phyloP scores from a whole-genome alignment of 2,329 filamentous ascomycete species.

The Penicillium digitatum region DNA sequence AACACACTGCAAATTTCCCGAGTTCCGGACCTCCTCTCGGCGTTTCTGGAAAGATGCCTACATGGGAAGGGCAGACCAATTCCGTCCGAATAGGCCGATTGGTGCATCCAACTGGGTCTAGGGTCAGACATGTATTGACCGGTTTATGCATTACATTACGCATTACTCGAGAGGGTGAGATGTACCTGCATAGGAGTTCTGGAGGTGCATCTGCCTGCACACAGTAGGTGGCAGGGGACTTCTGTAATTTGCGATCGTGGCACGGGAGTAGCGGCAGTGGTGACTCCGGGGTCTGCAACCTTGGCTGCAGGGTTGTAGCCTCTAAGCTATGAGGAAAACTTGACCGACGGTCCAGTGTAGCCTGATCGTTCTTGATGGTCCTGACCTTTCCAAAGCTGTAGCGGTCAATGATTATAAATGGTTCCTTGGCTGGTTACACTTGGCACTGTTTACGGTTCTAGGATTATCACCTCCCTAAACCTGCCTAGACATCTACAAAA shows the following conservation, averaged over 20 bases:
- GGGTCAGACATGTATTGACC: neutral
- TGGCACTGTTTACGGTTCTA: neutral
- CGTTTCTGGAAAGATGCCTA: neutral
- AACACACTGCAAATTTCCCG: neutral
- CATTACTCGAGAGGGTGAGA: neutral
- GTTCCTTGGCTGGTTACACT: neutral
- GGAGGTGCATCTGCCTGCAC: conserved; percentile 3
- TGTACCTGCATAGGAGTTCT: conserved; percentile 3
- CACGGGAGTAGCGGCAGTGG: neutral
- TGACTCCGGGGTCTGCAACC: neutral
- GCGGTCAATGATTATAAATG: neutral
- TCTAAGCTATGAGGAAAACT: neutral
- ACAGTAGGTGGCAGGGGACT: neutral
- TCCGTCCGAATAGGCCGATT: neutral
- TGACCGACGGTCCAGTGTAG: neutral
- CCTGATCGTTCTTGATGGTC: neutral
- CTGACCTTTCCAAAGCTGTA: neutral
- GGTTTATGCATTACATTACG: neutral
- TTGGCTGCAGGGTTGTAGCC: neutral
- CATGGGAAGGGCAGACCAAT: neutral
- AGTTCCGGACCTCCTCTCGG: neutral
- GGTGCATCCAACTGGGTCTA: neutral
- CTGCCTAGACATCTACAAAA: neutral
- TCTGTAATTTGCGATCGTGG: neutral
- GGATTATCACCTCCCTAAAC: neutral